These are phyloP conservation scores for Coemansia sp. DNA, from an alignment of 192 early-diverging fungal genomes.

Conservation along the genomic window DNA sequence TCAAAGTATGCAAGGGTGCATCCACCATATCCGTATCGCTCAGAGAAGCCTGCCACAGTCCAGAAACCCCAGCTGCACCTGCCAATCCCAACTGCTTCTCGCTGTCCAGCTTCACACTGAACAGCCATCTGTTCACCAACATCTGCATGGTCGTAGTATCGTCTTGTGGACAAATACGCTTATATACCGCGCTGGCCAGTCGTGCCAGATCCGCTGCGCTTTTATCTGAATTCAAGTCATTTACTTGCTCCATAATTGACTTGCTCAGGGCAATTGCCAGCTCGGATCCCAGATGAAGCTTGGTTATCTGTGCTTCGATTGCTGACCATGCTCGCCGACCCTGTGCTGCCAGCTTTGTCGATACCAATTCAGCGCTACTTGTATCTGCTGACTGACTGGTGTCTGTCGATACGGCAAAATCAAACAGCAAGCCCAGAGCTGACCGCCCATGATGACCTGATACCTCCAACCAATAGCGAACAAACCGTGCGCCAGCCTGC, in stretches of 20 bases:
- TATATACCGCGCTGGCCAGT: slow-evolving; percentile 25
- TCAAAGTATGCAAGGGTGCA: slow-evolving; percentile 28
- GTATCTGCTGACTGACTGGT: background rate
- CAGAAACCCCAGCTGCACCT: slow-evolving; percentile 14
- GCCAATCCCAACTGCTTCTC: background rate
- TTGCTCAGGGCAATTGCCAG: slow-evolving; percentile 29
- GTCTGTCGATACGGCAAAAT: slow-evolving; percentile 13
- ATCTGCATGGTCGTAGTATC: slow-evolving; percentile 4
- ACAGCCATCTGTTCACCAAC: slow-evolving; percentile 26
- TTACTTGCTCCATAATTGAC: slow-evolving; percentile 19
- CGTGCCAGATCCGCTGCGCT: slow-evolving; percentile 32
- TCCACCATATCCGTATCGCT: background rate
- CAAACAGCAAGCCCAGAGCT: slow-evolving; percentile 37
- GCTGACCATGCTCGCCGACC: slow-evolving; percentile 36
- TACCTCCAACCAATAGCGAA: slow-evolving; percentile 28
- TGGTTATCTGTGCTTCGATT: slow-evolving; percentile 24
- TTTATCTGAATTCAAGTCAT: slow-evolving; percentile 12
- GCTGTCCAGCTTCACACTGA: slow-evolving; percentile 6
- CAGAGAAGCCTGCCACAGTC: slow-evolving; percentile 28
- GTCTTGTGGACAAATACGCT: slow-evolving; percentile 29
- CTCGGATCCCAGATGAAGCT: slow-evolving; percentile 16
- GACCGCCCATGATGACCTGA: slow-evolving; percentile 18
- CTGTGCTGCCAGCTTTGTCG: slow-evolving; percentile 12
- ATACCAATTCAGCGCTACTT: background rate
- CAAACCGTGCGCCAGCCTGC: slow-evolving; percentile 28